These are phyloP conservation scores for Pouteria campechiana DNA, from an alignment of 179 eudicot genomes.

Conservation along the genomic window DNA sequence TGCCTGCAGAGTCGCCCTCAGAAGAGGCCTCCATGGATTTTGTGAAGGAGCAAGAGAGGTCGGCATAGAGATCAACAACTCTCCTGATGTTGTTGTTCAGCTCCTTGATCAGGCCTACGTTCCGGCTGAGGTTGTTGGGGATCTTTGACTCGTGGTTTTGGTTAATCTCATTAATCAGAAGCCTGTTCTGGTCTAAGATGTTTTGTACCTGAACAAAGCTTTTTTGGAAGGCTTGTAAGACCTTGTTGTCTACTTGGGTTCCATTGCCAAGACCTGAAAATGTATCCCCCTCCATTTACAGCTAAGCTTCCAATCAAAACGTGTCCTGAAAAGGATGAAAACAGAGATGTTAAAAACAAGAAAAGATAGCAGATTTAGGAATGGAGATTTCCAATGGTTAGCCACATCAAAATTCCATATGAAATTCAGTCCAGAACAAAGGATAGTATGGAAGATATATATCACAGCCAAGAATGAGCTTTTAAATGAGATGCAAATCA, in stretches of 20 bases:
- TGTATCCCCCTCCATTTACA: slow-evolving; percentile 67
- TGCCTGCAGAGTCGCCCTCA: slow-evolving; percentile 71
- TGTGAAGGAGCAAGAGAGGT: slow-evolving; percentile 60
- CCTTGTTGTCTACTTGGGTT: slow-evolving; percentile 60
- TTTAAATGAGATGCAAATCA: too few relatives aligned
- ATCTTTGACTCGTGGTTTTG: slow-evolving; percentile 88
- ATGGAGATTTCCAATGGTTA: too few relatives aligned
- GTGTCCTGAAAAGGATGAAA: slow-evolving; percentile 20
- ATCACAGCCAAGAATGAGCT: too few relatives aligned
- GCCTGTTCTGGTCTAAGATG: slow-evolving; percentile 76
- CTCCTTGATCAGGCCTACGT: slow-evolving; percentile 82
- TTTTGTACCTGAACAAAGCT: slow-evolving; percentile 80
- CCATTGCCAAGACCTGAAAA: slow-evolving; percentile 65
- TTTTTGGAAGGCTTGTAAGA: slow-evolving; percentile 66
- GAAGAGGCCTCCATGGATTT: slow-evolving; percentile 63
- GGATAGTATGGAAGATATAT: too few relatives aligned
- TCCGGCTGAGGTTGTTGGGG: slow-evolving; percentile 66
- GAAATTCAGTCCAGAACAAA: too few relatives aligned
- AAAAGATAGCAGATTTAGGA: too few relatives aligned
- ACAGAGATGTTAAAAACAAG: too few relatives aligned
- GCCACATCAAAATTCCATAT: too few relatives aligned
- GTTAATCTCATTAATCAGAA: slow-evolving; percentile 81
- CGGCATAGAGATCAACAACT: slow-evolving; percentile 80
- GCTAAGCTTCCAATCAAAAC: neutral
- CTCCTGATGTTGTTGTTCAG: slow-evolving; percentile 85